Evolutionary conservation across 345 rosid genomes (phyloP).

Genomic region (Brassica rapa): DNA sequence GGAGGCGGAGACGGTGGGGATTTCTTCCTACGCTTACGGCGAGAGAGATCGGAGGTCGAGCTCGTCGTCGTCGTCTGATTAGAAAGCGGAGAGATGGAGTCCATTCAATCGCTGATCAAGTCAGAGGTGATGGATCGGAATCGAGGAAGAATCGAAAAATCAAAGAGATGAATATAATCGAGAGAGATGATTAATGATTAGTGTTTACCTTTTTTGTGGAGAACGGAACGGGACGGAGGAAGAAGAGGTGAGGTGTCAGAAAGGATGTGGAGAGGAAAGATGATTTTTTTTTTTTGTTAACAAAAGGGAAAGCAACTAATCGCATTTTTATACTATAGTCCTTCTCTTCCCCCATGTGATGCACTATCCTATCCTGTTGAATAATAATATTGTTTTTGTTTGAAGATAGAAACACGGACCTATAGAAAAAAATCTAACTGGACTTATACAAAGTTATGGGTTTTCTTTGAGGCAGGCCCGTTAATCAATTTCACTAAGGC

Average conservation of each 20-base stretch:
- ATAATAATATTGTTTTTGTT: too few species aligned
- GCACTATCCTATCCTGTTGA: too few species aligned
- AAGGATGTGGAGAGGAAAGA: slow-evolving; percentile 24
- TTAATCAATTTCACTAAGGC: too few species aligned
- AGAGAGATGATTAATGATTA: slow-evolving; percentile 5
- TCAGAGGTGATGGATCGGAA: slow-evolving; percentile 18
- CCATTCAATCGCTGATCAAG: slow-evolving; percentile 13
- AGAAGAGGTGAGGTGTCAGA: slow-evolving; percentile 40
- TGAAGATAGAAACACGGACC: too few species aligned
- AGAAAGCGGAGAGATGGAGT: slow-evolving; percentile 41
- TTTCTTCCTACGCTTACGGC: slow-evolving; percentile 71
- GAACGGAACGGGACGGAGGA: slow-evolving; percentile 40
- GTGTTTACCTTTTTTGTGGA: slow-evolving; percentile 1
- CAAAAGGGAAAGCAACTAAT: slow-evolving; percentile 30
- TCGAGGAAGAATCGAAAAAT: slow-evolving; percentile 5
- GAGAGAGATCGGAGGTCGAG: slow-evolving; percentile 51
- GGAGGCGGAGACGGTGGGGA: slow-evolving; percentile 19
- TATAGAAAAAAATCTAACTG: too few species aligned
- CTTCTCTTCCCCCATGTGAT: too few species aligned
- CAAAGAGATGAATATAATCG: not conserved
- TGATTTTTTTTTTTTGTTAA: too few species aligned
- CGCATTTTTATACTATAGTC: slow-evolving; percentile 26
- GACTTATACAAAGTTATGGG: too few species aligned
- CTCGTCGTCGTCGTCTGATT: slow-evolving; percentile 36
- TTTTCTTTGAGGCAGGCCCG: too few species aligned